These are phyloP conservation scores for Yamadazyma tumulicola DNA, from an alignment of 805 yeast species.

Conservation along the genomic window DNA sequence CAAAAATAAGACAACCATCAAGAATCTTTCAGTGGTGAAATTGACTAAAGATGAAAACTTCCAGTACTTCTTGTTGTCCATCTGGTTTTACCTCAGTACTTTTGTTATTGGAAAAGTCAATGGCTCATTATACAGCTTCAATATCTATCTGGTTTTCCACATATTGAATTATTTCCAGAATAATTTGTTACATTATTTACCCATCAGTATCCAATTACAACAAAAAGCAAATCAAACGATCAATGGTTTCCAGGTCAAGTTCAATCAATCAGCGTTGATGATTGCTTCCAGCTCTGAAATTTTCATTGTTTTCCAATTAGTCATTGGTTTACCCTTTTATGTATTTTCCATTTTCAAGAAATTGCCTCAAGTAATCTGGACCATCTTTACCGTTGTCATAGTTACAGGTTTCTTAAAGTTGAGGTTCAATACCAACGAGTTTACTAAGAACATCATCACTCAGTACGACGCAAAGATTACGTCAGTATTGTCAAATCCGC, in stretches of 20 bases:
- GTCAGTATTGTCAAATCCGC: constrained; percentile 16
- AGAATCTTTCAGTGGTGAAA: constrained; percentile 5
- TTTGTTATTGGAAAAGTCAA: constrained; percentile 31
- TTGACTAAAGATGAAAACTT: constrained; percentile 37
- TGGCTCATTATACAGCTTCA: constrained; percentile 37
- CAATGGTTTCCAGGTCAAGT: constrained; percentile 26
- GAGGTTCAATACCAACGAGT: constrained; percentile 30
- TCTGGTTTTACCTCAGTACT: constrained; percentile 25
- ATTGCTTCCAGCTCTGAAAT: constrained; percentile 38
- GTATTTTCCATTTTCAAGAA: constrained; percentile 20
- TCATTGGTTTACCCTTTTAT: constrained; percentile 23
- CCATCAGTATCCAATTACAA: constrained; percentile 27
- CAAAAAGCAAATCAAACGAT: constrained; percentile 27
- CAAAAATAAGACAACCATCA: constrained; percentile 11
- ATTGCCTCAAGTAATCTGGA: constrained; percentile 27
- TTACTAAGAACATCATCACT: constrained; percentile 37
- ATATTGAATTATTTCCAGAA: constrained; percentile 36
- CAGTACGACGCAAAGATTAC: constrained; percentile 44
- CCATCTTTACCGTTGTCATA: constrained; percentile 29
- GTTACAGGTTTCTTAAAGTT: constrained; percentile 33
- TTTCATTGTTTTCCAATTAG: constrained; percentile 20
- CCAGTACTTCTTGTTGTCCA: constrained; percentile 35
- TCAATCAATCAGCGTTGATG: constrained; percentile 34
- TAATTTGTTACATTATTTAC: constrained; percentile 30
- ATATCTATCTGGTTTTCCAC: constrained; percentile 36